Evolutionary conservation across 1,139 yeast genomes (phyloP).

Genomic region (Saccharomyces hybrid): DNA sequence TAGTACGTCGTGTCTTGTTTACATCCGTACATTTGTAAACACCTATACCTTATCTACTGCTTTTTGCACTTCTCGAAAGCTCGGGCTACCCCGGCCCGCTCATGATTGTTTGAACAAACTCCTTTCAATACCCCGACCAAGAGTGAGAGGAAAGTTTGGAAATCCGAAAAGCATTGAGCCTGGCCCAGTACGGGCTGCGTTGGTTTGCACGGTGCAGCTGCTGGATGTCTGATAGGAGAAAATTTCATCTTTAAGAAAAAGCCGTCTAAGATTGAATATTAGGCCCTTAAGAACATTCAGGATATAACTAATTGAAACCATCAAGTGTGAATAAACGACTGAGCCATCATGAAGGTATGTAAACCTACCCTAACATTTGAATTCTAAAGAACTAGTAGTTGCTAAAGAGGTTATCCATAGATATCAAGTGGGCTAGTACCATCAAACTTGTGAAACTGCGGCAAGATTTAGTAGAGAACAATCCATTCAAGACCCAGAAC

Average conservation of each 20-base stretch:
- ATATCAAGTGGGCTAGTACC: neutral
- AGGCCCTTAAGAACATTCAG: neutral
- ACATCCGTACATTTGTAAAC: no score
- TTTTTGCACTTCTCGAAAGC: neutral
- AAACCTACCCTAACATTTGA: neutral
- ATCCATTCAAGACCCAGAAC: no score
- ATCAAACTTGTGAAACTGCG: neutral
- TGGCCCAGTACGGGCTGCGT: neutral
- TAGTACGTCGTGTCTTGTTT: no score
- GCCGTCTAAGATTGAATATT: neutral
- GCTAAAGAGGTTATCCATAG: neutral
- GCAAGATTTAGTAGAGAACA: neutral
- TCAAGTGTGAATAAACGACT: constrained; percentile 19
- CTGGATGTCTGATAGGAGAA: neutral
- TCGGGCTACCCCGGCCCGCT: neutral
- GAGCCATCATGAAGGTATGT: constrained; percentile 33
- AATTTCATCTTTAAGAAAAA: neutral
- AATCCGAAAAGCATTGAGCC: neutral
- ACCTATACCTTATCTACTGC: neutral
- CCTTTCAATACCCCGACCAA: neutral
- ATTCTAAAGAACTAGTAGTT: neutral
- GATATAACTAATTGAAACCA: neutral
- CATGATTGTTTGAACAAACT: no score
- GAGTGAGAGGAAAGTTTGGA: neutral
- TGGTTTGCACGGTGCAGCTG: neutral